phyloP scores from a whole-genome alignment of 2,329 filamentous ascomycete species.

The Arachnopeziza araneosa region DNA sequence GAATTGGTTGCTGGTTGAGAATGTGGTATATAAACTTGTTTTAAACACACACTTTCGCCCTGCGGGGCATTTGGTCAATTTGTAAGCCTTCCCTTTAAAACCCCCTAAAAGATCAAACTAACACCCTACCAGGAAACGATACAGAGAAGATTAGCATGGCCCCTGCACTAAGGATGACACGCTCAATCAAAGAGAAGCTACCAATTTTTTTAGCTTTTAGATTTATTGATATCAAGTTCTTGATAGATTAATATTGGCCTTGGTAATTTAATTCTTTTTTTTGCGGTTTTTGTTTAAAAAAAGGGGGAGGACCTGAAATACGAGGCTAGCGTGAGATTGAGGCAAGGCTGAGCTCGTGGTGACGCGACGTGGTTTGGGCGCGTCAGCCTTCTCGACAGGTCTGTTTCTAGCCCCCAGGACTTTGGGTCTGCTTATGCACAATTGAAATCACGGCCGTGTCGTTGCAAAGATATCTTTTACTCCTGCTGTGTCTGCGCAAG shows the following conservation, averaged over 20 bases:
- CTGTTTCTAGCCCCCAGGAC: background rate
- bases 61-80: too few species aligned
- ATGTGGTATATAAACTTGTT: background rate
- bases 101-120: too few species aligned
- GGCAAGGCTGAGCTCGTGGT: background rate
- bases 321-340: too few species aligned
- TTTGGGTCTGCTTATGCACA: background rate
- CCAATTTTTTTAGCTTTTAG: constrained; percentile 4
- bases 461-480: background rate
- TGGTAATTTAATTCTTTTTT: background rate
- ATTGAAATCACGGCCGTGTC: background rate
- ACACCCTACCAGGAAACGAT: constrained; percentile 65
- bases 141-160: constrained; percentile 77
- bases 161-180: constrained; percentile 79
- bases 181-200: constrained; percentile 12
- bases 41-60: background rate
- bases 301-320: too few species aligned
- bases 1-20: too few species aligned
- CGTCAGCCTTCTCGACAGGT: background rate
- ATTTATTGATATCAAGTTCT: background rate
- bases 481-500: background rate
- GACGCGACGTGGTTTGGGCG: background rate
- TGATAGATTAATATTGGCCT: background rate
- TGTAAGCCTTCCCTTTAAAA: constrained; percentile 44
- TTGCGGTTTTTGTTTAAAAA: background rate